Base-by-base conservation (phyloP, 345 rosid genomes). In the Salix viminalis region DNA sequence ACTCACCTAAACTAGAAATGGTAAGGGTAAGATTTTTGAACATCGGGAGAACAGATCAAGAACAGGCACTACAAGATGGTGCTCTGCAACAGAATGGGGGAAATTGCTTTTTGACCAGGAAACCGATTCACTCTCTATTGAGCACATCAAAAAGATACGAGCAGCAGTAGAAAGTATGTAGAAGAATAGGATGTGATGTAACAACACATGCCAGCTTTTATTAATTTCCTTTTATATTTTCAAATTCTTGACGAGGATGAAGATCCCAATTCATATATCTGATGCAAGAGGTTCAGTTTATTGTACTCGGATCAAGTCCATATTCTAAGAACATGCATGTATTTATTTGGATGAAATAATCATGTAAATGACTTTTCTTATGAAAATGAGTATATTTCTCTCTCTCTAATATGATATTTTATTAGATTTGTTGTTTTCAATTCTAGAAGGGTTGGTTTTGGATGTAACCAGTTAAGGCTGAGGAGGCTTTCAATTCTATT, bases 61-160 rank as follows among this genome's bases (percentile, higher is more conserved):
- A 4, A 46, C 52, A 46, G 1, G 52, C 1, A 14, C 52, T 46
- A 48, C 61, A 48, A 18, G 46, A 28, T 60, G 36, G 37, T 65
- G 8, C 30, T 7, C 32, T 62, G 73, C 34, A 71, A 39, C 13
- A 48, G 16, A 46, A 72, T 39, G 13, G 44, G 36, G 42, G 19
- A 60, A 30, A 30, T 79, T 23, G 42, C 58, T 64, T 83, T 78
- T 77, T 77, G 77, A 70, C 56, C 61, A 69, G 4, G 54, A 46
- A 66, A 42, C 26, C 18, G 26, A 37, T 62, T 58, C 4, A 23
- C 34, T 32, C 34, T 32, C 42, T 14, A 6, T 58, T 26, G 62
- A 70, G 41, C 37, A 13, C 41, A 39, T 54, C 41, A 74, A 78
- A 36, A 32, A 36, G 75, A 62, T 32, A 74, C 44, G 54, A 69